Evolutionary conservation across 495 filamentous ascomycete genomes (phyloP), one percentile per base, ranked within the genome.

Genomic region (Durotheca rogersii): DNA sequence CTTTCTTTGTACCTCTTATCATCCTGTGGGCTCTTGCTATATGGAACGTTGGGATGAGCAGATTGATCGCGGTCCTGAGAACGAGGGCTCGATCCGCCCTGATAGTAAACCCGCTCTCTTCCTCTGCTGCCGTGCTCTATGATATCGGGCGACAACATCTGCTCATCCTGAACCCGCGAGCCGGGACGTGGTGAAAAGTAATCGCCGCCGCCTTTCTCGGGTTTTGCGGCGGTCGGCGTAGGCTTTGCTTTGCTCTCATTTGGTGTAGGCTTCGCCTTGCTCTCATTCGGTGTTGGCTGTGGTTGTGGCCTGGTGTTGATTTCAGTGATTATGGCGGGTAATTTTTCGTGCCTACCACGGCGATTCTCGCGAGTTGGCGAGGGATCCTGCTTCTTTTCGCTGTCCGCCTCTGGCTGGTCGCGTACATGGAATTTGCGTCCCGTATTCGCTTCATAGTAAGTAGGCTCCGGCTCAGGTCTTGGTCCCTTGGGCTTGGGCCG

Each of bases 51-150:
- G 7, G 49, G 27, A 16, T 58, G 59, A 52, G 60, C 37, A 18
- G 60, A 63, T 41, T 40, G 59, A 47, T 57, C 50, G 17, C 56
- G 62, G 19, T 31, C 46, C 16, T 57, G 45, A 5, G 52, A 5
- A 11, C 44, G 44, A 25, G 62, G 30, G 14, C 47, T 54, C 45
- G 52, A 23, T 32, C 56, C 62, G 17, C 59, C 59, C 44, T 69
- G 66, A 36, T 67, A 68, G 31, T 74, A 74, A 1, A 62, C 56
- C 12, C 70, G 58, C n/a, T 73, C 71, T 4, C 72, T 67, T 12
- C 68, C 64, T 12, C 62, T 58, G 2, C 64, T 59, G 0, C 55
- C 52, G 7, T 73, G 59, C 43, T 66, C 68, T 47, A 72, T 67
- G 7, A 69, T 44, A 17, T 71, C 61, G 17, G 64, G 64, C 2